Conservation (phyloP, 1,284 basidiomycete species). For the Puccinia coronata region DNA sequence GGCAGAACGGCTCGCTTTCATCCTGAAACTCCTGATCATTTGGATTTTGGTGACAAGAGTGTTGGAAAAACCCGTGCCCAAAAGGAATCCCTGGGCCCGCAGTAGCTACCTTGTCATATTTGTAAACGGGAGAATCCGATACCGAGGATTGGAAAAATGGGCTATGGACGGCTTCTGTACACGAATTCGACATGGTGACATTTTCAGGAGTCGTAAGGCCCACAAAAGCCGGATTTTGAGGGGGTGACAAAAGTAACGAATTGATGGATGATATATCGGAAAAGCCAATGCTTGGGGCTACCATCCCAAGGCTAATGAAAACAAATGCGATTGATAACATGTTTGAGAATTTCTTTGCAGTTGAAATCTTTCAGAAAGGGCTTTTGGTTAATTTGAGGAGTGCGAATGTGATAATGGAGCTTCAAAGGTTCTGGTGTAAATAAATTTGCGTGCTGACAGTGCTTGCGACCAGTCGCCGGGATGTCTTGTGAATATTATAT, state of each 20-base stretch:
- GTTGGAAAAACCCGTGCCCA: conserved; percentile 27
- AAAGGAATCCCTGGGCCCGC: conserved; percentile 10
- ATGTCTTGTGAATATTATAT: conserved; percentile 1
- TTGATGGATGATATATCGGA: neutral
- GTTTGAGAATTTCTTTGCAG: neutral
- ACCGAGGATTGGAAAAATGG: neutral
- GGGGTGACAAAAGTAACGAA: neutral
- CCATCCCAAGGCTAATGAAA: neutral
- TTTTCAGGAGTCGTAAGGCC: neutral
- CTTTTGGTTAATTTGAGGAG: neutral
- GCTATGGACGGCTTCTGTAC: neutral
- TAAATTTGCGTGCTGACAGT: neutral
- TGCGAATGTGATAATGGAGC: neutral
- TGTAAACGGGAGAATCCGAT: conserved; percentile 6
- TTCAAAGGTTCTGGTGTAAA: neutral
- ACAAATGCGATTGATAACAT: neutral
- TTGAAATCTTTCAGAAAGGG: too few species aligned
- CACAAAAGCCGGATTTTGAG: neutral
- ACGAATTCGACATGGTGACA: neutral
- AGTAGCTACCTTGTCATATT: conserved; percentile 17
- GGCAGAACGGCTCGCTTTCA: conserved; percentile 21
- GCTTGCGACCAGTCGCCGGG: conserved; percentile 3
- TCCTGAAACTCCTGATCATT: neutral
- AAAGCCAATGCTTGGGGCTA: neutral
- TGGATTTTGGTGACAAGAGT: conserved; percentile 15